Evolutionary conservation across 257 asterid genomes (phyloP).

Genomic region (Scutellaria minor): DNA sequence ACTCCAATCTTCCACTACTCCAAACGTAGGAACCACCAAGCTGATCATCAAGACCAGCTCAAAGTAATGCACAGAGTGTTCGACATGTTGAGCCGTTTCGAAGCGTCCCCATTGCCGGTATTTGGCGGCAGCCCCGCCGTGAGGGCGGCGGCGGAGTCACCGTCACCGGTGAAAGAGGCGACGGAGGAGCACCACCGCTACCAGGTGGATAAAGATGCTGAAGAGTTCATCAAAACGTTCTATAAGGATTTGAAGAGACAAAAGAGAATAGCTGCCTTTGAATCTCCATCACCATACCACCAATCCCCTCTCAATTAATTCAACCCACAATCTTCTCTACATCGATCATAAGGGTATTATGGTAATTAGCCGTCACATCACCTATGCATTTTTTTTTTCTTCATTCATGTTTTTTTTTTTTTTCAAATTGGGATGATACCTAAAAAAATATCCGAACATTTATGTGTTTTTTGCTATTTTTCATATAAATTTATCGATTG

Average conservation of each 20-base stretch:
- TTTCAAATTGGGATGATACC: too few species aligned
- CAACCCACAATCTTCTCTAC: too few species aligned
- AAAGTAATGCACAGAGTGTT: slow-evolving; percentile 25
- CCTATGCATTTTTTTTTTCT: too few species aligned
- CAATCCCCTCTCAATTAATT: slow-evolving; percentile 28
- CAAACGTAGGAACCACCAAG: slow-evolving; percentile 14
- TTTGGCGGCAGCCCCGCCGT: slow-evolving; percentile 22
- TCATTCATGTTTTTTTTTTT: too few species aligned
- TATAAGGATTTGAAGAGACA: slow-evolving; percentile 57
- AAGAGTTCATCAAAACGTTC: slow-evolving; percentile 54
- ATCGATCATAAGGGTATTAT: too few species aligned
- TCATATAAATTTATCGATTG: too few species aligned
- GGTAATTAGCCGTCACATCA: too few species aligned
- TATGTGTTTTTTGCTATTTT: too few species aligned
- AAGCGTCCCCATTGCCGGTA: too few species aligned
- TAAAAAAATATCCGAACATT: too few species aligned
- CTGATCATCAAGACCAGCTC: slow-evolving; percentile 7
- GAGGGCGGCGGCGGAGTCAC: slow-evolving; percentile 38
- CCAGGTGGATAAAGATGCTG: slow-evolving; percentile 54
- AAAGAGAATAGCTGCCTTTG: slow-evolving; percentile 44
- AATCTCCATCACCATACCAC: slow-evolving; percentile 56
- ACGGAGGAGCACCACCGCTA: slow-evolving; percentile 3
- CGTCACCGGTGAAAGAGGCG: slow-evolving; percentile 13
- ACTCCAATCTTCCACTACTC: slow-evolving; percentile 33
- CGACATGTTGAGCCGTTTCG: slow-evolving; percentile 27